These are phyloP conservation scores for Mortierella sp. DNA, from an alignment of 371 early-diverging fungal species.

Conservation along the genomic window DNA sequence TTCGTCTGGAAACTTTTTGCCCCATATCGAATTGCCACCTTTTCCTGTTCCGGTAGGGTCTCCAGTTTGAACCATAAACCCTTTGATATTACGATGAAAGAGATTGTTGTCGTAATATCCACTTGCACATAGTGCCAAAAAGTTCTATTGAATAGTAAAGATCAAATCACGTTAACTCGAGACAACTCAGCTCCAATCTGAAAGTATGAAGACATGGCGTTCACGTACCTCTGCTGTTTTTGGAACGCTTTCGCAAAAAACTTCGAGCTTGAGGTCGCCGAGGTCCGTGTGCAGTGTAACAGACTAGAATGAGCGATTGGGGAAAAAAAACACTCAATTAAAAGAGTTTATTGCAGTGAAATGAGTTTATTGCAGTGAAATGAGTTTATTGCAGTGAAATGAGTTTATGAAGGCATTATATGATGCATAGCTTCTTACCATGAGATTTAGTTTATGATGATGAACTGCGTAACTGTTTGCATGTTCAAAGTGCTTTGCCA, in stretches of 20 bases:
- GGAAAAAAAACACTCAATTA: background rate
- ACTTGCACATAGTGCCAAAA: constrained; percentile 93
- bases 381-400: background rate
- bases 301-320: constrained; percentile 60
- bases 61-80: constrained; percentile 94
- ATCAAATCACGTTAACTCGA: background rate
- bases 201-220: background rate
- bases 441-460: background rate
- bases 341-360: background rate
- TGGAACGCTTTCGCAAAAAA: constrained; percentile 87
- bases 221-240: constrained; percentile 82
- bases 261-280: constrained; percentile 92
- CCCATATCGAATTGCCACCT: constrained; percentile 92
- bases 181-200: no score
- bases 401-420: background rate
- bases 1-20: constrained; percentile 89
- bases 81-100: constrained; percentile 91
- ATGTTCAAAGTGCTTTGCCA: background rate
- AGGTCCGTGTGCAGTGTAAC: constrained; percentile 91
- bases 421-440: background rate
- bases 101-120: constrained; percentile 91
- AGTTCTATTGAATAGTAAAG: constrained; percentile 73
- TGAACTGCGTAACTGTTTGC: background rate
- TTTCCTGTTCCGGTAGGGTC: constrained; percentile 92
- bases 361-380: background rate